Conservation (phyloP, 495 filamentous ascomycete genomes). For the Hyaloscypha variabilis region DNA sequence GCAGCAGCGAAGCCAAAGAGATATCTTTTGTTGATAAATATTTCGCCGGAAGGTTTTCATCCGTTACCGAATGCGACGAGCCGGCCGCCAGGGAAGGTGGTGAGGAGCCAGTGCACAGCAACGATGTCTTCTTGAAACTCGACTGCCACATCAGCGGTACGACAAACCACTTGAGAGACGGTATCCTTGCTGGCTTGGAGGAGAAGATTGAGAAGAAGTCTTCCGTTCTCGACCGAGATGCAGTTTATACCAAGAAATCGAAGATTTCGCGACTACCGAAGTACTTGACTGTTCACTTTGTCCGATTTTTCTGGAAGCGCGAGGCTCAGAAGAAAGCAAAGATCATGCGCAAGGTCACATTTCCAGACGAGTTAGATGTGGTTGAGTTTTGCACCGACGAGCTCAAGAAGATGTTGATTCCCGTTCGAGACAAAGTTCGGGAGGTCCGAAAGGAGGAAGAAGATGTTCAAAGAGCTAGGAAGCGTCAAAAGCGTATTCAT, state of each 20-base stretch:
- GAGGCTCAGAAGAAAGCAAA: conserved; percentile 97
- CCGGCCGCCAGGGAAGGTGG: conserved; percentile 71
- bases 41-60: conserved; percentile 78
- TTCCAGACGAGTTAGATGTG: conserved; percentile 88
- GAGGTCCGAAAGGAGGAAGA: conserved; percentile 94
- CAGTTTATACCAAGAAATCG: conserved; percentile 85
- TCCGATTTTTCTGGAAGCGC: conserved; percentile 97
- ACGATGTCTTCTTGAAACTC: conserved; percentile 86
- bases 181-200: conserved; percentile 75
- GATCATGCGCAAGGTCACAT: conserved; percentile 98
- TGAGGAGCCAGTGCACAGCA: conserved; percentile 66
- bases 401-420: conserved; percentile 78
- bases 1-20: conserved; percentile 45
- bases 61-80: conserved; percentile 82
- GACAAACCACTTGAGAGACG: conserved; percentile 88
- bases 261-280: conserved; percentile 88
- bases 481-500: conserved; percentile 79
- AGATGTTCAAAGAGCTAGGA: conserved; percentile 84
- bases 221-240: conserved; percentile 72
- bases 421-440: conserved; percentile 91
- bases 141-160: conserved; percentile 88
- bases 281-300: conserved; percentile 95
- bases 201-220: conserved; percentile 93
- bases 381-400: conserved; percentile 96
- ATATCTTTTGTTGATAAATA: conserved; percentile 88